phyloP scores from a whole-genome alignment of 768 basidiomycete species.

The Fomitopsis pulvina region DNA sequence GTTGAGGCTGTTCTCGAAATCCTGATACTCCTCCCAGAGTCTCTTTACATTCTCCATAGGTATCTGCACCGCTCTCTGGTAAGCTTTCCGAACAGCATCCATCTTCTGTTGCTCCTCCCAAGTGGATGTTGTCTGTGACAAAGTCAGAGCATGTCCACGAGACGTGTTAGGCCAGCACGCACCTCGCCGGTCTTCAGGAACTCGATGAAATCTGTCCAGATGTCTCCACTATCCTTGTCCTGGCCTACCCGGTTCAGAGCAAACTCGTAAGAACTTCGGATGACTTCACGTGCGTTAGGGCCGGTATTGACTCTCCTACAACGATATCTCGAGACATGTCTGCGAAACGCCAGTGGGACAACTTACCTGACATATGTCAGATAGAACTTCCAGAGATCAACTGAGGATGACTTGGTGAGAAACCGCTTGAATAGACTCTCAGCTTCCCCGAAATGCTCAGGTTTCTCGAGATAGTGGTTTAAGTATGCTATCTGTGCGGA shows the following conservation, averaged over 20 bases:
- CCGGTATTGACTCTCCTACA: slow-evolving; percentile 63
- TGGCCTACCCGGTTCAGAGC: slow-evolving; percentile 85
- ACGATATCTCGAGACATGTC: slow-evolving; percentile 9
- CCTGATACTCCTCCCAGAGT: slow-evolving; percentile 90
- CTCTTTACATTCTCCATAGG: slow-evolving; percentile 90
- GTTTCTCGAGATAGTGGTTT: slow-evolving; percentile 62
- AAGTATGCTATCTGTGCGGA: slow-evolving; percentile 83
- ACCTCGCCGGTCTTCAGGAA: slow-evolving; percentile 81
- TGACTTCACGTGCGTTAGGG: slow-evolving; percentile 62
- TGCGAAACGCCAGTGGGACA: not conserved
- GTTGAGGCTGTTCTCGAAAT: slow-evolving; percentile 86
- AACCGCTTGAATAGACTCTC: slow-evolving; percentile 89
- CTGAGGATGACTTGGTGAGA: slow-evolving; percentile 76
- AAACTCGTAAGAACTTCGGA: slow-evolving; percentile 90
- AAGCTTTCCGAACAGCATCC: slow-evolving; percentile 86
- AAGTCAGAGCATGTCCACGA: not conserved
- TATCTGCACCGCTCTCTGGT: slow-evolving; percentile 90
- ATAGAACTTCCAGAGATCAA: slow-evolving; percentile 91
- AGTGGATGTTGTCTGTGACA: slow-evolving; percentile 53
- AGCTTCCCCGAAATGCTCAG: slow-evolving; percentile 63
- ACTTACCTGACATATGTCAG: slow-evolving; percentile 81
- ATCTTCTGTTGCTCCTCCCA: slow-evolving; percentile 97
- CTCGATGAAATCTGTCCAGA: slow-evolving; percentile 92
- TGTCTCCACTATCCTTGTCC: slow-evolving; percentile 86
- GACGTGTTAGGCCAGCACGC: slow-evolving; percentile 17